These are phyloP conservation scores for Fusarium phyllophilum DNA, from an alignment of 2,329 filamentous ascomycete species.

Conservation along the genomic window DNA sequence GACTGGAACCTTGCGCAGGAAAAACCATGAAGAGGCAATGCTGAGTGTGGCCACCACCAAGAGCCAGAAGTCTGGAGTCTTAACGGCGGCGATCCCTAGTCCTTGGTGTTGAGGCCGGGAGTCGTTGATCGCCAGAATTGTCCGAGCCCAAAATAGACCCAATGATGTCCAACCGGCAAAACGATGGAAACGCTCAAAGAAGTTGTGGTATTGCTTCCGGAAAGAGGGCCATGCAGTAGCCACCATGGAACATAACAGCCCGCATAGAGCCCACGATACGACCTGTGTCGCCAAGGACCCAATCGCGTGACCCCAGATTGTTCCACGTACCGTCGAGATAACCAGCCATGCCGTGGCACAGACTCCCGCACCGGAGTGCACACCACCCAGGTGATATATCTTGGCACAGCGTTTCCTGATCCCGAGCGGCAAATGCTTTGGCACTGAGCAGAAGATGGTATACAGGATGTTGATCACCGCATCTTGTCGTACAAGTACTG, in stretches of 20 bases:
- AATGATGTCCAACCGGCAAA: conserved; percentile 78
- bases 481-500: conserved; percentile 65
- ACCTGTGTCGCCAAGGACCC: conserved; percentile 55
- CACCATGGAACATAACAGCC: conserved; percentile 68
- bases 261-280: conserved; percentile 67
- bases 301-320: conserved; percentile 47
- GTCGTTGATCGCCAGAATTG: conserved; percentile 64
- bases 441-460: conserved; percentile 56
- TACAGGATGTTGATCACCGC: conserved; percentile 63
- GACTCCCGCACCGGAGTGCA: conserved; percentile 62
- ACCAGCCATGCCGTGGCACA: conserved; percentile 62
- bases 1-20: conserved; percentile 74
- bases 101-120: conserved; percentile 48
- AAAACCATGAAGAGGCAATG: conserved; percentile 78
- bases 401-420: conserved; percentile 60
- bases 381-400: conserved; percentile 63
- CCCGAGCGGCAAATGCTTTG: conserved; percentile 58
- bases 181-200: conserved; percentile 77
- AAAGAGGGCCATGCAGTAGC: conserved; percentile 71
- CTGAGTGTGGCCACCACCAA: conserved; percentile 71
- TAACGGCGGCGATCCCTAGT: conserved; percentile 51
- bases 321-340: conserved; percentile 53
- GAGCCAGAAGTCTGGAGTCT: conserved; percentile 70
- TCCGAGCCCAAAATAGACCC: conserved; percentile 71
- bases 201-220: conserved; percentile 71